Base-by-base conservation (phyloP, 306 rosid genomes). In the Cucumis hystrix region DNA sequence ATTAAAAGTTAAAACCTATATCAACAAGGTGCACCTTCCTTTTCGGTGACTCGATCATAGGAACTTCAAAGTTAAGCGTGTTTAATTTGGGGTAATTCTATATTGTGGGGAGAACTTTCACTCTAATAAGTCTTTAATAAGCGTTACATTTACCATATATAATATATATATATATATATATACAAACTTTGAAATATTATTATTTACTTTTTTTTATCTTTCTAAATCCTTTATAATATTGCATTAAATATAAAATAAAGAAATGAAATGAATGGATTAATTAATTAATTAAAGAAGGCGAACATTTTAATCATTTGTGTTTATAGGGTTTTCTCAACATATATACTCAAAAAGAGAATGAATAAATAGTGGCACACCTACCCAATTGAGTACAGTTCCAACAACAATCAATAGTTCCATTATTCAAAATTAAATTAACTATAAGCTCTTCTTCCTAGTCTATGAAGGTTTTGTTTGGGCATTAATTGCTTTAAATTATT, bases 321-420 rank as follows among this genome's bases (percentile, higher is more conserved):
- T 23, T 45, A 21, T 69, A 21, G 74, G 71, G 6, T 67, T 39
- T 61, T 12, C 30, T 28, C 30, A 28, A 28, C 30, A 71, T 47
- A 73, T 47, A 54, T 54, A 73, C 74, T 67, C 54, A 67, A 39
- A 67, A 67, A 39, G 74, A 67, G 74, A 18, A 41, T 28, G 59
- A 35, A 23, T 23, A 73, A 73, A 72, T 3, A 73, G 47, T 52
- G 62, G 25, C 58, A 71, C 37, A 71, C 37, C 68, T 15, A 65
- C 72, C 72, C 47, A 65, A 67, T 67, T 67, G 74, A 67, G 74
- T 67, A 67, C 54, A 67, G 35, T 73, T 73, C 77, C 77, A 73
- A 73, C 77, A 73, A 51, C 40, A 73, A 73, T 73, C 62, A 73
- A 51, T 73, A 73, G 62, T 73, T 73, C 61, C 77, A 73, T 73